Conservation (phyloP, 495 filamentous ascomycete genomes). For the Cudoniella acicularis region DNA sequence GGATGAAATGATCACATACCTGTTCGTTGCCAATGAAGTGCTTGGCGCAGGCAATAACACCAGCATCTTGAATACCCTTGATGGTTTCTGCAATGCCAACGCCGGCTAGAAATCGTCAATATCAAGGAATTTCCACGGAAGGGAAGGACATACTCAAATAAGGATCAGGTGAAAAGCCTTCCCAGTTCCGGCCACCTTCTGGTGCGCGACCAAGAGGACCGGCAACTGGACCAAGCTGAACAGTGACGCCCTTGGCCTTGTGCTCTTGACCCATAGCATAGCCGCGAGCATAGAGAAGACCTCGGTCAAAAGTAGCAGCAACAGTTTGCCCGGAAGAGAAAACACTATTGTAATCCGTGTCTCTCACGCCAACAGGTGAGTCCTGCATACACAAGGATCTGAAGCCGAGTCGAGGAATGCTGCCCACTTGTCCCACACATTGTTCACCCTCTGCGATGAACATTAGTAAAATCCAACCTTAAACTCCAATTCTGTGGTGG, state of each 20-base stretch:
- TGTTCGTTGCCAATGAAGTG: conserved; percentile 57
- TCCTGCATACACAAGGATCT: conserved; percentile 84
- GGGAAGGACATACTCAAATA: conserved; percentile 58
- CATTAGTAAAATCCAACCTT: conserved; percentile 49
- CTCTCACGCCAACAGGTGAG: conserved; percentile 72
- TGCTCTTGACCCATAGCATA: conserved; percentile 78
- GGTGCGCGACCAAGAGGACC: conserved; percentile 59
- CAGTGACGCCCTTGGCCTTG: conserved; percentile 77
- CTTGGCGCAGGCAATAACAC: conserved; percentile 81
- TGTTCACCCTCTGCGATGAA: conserved; percentile 41
- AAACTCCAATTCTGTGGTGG: neutral
- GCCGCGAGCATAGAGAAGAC: conserved; percentile 71
- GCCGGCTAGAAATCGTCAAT: conserved; percentile 9
- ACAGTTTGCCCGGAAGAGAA: conserved; percentile 80
- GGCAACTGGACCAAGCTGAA: conserved; percentile 79
- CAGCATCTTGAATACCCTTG: conserved; percentile 78
- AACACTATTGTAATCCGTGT: conserved; percentile 66
- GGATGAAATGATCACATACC: too few species aligned
- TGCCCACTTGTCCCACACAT: conserved; percentile 37
- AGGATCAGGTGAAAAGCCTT: conserved; percentile 71
- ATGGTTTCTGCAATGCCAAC: conserved; percentile 65
- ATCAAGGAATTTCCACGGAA: neutral
- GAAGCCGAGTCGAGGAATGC: conserved; percentile 72
- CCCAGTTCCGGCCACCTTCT: conserved; percentile 85
- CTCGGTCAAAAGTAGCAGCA: conserved; percentile 61